Evolutionary conservation across 176 grass and related monocot species (phyloP), one percentile per base, ranked within the genome.

Genomic region (Eleusine indica): DNA sequence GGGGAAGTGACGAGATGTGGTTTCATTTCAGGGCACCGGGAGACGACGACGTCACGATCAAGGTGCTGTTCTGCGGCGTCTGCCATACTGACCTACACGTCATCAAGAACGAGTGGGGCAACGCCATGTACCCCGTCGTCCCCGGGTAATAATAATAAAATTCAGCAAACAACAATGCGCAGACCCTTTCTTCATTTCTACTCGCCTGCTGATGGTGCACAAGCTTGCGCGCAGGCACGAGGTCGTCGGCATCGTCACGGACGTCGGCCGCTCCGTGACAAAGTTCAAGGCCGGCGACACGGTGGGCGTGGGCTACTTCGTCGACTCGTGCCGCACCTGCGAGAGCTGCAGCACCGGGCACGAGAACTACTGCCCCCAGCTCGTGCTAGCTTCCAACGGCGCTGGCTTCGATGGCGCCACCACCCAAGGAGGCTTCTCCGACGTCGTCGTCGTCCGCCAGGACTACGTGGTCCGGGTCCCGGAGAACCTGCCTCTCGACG

Each of bases 61-160:
- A 91, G 88, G 83, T 94, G 49, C 87, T 94, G 66, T 94, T 74
- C 83, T 94, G 92, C 32, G 92, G 89, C 9, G 84, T 91, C 81
- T 94, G 92, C 80, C 89, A 94, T 77, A 94, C 92, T 0, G 92
- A 94, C 43, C 86, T 94, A 3, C 90, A 94, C 67, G 61, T 40
- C n/a, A 83, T 91, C 78, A 92, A 80, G 83, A 94, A 94, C 74
- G 87, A 94, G 13, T 91, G 92, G 92, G 49, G 77, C 1, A 94
- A 84, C 29, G 83, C 92, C 28, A 77, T 82, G 76, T 94, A 94
- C 82, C 92, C 92, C 9, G 81, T 89, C 14, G 92, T 94, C 18
- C 92, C 92, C 89, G 44, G 44, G 44, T 47, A 47, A 47, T 47
- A 25, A 25, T 47, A 10, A 10, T 0, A 25, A 25, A 25, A 25